Evolutionary conservation across 140 eudicot species (phyloP), one percentile per base, ranked within the genome.

Genomic region (Eryngium alpinum): DNA sequence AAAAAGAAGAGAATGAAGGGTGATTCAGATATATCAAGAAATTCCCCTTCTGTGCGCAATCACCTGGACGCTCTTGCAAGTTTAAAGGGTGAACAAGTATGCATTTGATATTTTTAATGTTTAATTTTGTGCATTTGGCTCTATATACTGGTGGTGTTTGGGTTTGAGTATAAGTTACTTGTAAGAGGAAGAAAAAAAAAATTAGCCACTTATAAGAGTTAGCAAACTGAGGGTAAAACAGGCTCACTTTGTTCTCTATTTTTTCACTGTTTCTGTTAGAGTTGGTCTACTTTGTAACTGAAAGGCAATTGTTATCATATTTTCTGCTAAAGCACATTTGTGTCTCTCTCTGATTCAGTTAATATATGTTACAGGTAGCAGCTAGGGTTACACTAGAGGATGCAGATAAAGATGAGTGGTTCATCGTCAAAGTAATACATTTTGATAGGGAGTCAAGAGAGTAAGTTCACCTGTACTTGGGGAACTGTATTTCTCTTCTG

Each of bases 81-180:
- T 88, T 88, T 95, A 69, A 92, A 95, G 88, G 96, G 97, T 59
- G 98, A 92, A 90, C 97, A 95, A 76, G 99, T 92, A 88, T 44
- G 87, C 14, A 1, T 28, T 75, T 11, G 63, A n/a, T n/a, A 69
- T 44, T 31, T 83, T 27, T 65, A 32, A 70, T 70, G 46, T 38
- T 38, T 38, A 38, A n/a, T 21, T 29, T 24, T 32, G 75, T 46
- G 18, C 46, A 32, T 17, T 6, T 69, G 24, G 31, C 75, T 69
- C 9, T 69, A 69, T 6, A 7, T 34, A 72, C 44, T 5, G n/a
- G n/a, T n/a, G n/a, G n/a, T n/a, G n/a, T 51, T 51, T 51, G 15
- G 38, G 33, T 59, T 28, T 43, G 63, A 25, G 27, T 25, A 72
- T 67, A 75, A n/a, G n/a, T n/a, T n/a, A n/a, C n/a, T n/a, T n/a